Base-by-base conservation (phyloP, 257 asterid species). In the Solanum chmielewskii region DNA sequence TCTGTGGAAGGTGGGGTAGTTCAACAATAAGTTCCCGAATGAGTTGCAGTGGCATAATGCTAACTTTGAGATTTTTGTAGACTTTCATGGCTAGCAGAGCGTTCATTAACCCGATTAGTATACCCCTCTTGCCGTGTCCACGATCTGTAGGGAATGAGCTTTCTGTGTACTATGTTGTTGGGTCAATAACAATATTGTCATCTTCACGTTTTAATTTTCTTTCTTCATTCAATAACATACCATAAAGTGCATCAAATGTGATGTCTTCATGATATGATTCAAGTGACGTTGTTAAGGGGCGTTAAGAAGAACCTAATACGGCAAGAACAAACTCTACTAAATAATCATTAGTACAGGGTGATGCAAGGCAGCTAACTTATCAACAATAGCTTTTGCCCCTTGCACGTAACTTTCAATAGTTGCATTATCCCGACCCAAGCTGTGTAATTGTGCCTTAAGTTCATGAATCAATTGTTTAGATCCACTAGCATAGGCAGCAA, bases 81-180 rank as follows among this genome's bases (percentile, higher is more conserved):
- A 0, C 25, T 56, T 56, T 2, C 64, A 56, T 56, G 11, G n/a
- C 4, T 1, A 20, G 64, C 4, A 56, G 64, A 56, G 64, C 4
- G 4, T 56, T 10, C 11, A 20, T 4, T 0, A 56, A 11, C 64
- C 11, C 2, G 4, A 56, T 56, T 18, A 56, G 9, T 56, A 56
- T 0, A 0, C 25, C 11, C 25, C n/a, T 11, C 9, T 25, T 18
- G 1, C 0, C 2, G 10, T 11, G 4, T 56, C 64, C n/a, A 56
- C 11, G 25, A 56, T 56, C 11, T 20, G 9, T 18, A 7, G 64
- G 8, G 4, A 56, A 56, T 56, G 25, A 56, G 8, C n/a, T 56
- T 56, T 56, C 25, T 56, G 25, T 56, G 64, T 56, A 20, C 2
- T 56, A 4, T 56, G 9, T 0, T 56, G 11, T 56, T 56, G 11